A percentile compares a stretch with the other conserved stretches of the same genome.
Evolutionary conservation across 2,329 filamentous ascomycete genomes (phyloP).

Genomic region (Epichloe sibirici): DNA sequence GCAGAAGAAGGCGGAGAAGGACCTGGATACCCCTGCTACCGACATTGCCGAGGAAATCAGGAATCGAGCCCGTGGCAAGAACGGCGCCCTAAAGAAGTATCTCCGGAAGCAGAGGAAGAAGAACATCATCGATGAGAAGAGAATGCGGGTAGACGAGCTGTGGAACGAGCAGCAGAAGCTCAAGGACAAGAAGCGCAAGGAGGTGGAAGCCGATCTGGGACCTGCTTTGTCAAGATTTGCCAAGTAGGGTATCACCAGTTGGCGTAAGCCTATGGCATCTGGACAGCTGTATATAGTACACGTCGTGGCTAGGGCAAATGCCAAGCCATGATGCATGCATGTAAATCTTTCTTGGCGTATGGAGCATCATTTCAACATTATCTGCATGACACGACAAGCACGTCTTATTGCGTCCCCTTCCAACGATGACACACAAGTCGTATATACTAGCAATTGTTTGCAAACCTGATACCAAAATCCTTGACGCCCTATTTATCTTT

Average conservation of each 20-base stretch:
- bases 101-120: constrained; percentile 82
- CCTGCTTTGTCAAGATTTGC: constrained; percentile 80
- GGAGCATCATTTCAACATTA: background rate
- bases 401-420: background rate
- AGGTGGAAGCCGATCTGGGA: constrained; percentile 63
- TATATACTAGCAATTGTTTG: background rate
- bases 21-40: constrained; percentile 58
- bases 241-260: constrained; percentile 47
- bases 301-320: background rate
- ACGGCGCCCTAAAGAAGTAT: constrained; percentile 76
- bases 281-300: constrained; percentile 10
- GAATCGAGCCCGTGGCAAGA: constrained; percentile 80
- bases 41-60: constrained; percentile 49
- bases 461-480: background rate
- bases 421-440: background rate
- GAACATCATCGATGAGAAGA: constrained; percentile 95
- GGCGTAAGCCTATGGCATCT: constrained; percentile 16
- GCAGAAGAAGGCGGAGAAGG: constrained; percentile 63
- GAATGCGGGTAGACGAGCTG: constrained; percentile 72
- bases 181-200: constrained; percentile 47
- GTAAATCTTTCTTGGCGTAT: background rate
- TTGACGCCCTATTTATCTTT: background rate
- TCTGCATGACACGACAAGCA: background rate
- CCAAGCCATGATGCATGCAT: background rate
- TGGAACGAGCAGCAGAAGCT: constrained; percentile 60